Conservation (phyloP, 495 filamentous ascomycete genomes). For the Astrothelium macrocarpum region DNA sequence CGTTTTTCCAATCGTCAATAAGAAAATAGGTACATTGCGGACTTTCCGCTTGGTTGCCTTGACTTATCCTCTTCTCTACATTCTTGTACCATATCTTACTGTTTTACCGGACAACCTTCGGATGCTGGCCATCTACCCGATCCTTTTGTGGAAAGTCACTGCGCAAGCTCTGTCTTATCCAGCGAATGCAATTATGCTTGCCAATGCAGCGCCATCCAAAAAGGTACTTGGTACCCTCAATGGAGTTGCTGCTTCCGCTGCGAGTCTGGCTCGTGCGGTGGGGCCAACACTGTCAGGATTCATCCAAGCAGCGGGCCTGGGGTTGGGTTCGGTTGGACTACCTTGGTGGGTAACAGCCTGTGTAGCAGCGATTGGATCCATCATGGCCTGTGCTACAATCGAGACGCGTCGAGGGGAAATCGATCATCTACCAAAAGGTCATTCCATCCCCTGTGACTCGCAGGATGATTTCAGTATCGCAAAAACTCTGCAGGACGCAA, state of each 20-base stretch:
- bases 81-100: constrained; percentile 79
- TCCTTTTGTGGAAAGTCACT: constrained; percentile 82
- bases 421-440: background rate
- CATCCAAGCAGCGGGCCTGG: constrained; percentile 70
- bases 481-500: background rate
- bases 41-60: constrained; percentile 73
- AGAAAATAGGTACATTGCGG: constrained; percentile 60
- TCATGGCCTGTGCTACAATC: constrained; percentile 38
- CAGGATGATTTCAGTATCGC: background rate
- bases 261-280: constrained; percentile 75
- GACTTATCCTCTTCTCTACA: constrained; percentile 79
- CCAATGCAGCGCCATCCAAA: constrained; percentile 70
- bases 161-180: constrained; percentile 80
- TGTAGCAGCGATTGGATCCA: constrained; percentile 65
- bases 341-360: constrained; percentile 85
- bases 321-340: constrained; percentile 70
- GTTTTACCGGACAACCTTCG: constrained; percentile 63
- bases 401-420: constrained; percentile 13
- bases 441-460: background rate
- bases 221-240: constrained; percentile 84
- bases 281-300: constrained; percentile 82
- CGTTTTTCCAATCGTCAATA: constrained; percentile 65
- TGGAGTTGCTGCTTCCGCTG: constrained; percentile 81
- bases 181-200: constrained; percentile 71
- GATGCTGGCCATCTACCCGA: constrained; percentile 60